phyloP scores from a whole-genome alignment of 2,329 filamentous ascomycete genomes.

The Fusarium lateritium region DNA sequence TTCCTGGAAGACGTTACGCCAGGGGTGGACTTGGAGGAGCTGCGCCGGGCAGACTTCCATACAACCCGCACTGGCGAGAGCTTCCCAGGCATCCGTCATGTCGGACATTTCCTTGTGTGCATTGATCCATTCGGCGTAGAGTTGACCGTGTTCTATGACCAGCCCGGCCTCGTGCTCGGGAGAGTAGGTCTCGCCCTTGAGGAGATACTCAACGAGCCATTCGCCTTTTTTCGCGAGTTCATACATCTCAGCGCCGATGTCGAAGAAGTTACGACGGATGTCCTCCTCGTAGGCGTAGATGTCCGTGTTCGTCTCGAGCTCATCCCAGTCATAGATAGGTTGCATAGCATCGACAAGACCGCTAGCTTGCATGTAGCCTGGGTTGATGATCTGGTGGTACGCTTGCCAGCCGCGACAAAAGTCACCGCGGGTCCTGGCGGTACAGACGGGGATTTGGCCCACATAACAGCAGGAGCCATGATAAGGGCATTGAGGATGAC shows the following conservation, averaged over 20 bases:
- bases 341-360: not conserved
- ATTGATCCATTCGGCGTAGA: slow-evolving; percentile 7
- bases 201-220: not conserved
- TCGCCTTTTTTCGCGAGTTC: not conserved
- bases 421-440: fast-evolving
- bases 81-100: slow-evolving; percentile 14
- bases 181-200: fast-evolving
- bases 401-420: slow-evolving; percentile 23
- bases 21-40: slow-evolving; percentile 4
- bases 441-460: slow-evolving; percentile 4
- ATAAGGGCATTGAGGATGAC: not conserved
- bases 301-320: not conserved
- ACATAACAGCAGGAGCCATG: slow-evolving; percentile 24
- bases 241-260: slow-evolving; percentile 16
- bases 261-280: slow-evolving; percentile 25
- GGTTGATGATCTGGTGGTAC: slow-evolving; percentile 19
- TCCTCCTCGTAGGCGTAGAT: slow-evolving; percentile 10
- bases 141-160: slow-evolving; percentile 1
- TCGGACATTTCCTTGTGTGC: not conserved
- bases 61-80: slow-evolving; percentile 10
- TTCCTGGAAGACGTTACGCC: slow-evolving; percentile 4
- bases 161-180: not conserved
- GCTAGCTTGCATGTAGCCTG: not conserved
- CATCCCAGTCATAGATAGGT: not conserved
- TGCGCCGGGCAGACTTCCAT: slow-evolving; percentile 33